A percentile compares a stretch with the other conserved stretches of the same genome.
Conservation (phyloP, 768 basidiomycete genomes). For the Antrodiella citrinella region DNA sequence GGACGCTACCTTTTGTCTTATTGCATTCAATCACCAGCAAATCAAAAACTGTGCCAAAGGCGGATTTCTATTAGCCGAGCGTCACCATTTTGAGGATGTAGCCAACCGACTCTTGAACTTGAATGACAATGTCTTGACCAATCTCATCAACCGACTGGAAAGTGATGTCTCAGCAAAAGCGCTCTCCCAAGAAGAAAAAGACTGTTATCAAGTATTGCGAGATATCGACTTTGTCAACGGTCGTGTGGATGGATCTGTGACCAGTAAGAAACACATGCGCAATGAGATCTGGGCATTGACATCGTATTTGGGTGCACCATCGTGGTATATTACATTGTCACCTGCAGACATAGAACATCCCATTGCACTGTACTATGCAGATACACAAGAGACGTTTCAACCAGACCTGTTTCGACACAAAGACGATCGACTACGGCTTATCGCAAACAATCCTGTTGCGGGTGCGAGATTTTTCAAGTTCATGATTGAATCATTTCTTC, state of each 20-base stretch:
- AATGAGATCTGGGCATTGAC: constrained; percentile 19
- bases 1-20: constrained; percentile 11
- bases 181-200: neutral
- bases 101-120: constrained; percentile 3
- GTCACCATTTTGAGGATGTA: constrained; percentile 6
- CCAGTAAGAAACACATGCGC: constrained; percentile 12
- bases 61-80: constrained; percentile 8
- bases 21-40: constrained; percentile 17
- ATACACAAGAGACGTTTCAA: constrained; percentile 9
- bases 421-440: constrained; percentile 6
- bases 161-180: constrained; percentile 6
- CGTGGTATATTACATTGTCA: constrained; percentile 31
- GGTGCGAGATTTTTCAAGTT: constrained; percentile 36
- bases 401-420: no score
- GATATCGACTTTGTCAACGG: constrained; percentile 4
- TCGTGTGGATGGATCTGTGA: constrained; percentile 6
- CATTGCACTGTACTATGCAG: constrained; percentile 28
- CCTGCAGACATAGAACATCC: constrained; percentile 28
- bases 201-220: neutral
- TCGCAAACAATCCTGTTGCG: constrained; percentile 33
- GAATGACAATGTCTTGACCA: constrained; percentile 1
- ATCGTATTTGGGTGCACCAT: constrained; percentile 21
- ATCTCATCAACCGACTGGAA: constrained; percentile 14
- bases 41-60: constrained; percentile 8
- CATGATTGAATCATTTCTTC: constrained; percentile 24